A percentile compares a stretch with the other conserved stretches of the same genome.
Evolutionary conservation across 2,329 filamentous ascomycete species (phyloP).

Genomic region (Remersonia thermophila): DNA sequence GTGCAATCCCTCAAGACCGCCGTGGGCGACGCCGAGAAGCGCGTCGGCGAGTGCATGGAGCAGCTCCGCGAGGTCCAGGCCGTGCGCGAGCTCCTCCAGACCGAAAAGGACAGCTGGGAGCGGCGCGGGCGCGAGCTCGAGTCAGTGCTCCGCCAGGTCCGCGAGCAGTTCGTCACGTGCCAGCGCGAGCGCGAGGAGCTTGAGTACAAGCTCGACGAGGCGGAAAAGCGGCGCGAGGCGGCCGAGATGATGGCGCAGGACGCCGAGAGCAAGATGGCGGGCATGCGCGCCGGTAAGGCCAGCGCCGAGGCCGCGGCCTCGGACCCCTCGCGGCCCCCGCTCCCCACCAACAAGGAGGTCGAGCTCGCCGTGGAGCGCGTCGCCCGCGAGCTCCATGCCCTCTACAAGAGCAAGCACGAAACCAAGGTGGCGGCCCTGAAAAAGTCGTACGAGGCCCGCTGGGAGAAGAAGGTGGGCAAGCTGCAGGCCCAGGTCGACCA

Average conservation of each 20-base stretch:
- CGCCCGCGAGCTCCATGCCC: slow-evolving; percentile 78
- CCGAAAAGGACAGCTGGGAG: slow-evolving; percentile 75
- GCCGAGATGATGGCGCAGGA: slow-evolving; percentile 66
- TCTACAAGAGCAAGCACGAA: slow-evolving; percentile 97
- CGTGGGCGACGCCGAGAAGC: slow-evolving; percentile 79
- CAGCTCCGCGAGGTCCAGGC: slow-evolving; percentile 65
- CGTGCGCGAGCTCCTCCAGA: slow-evolving; percentile 56
- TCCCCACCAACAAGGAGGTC: slow-evolving; percentile 44
- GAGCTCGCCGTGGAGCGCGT: slow-evolving; percentile 82
- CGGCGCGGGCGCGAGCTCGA: slow-evolving; percentile 79
- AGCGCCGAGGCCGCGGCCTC: slow-evolving; percentile 25
- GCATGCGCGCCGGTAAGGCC: slow-evolving; percentile 52
- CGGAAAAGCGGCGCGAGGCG: slow-evolving; percentile 59
- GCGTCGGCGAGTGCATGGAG: slow-evolving; percentile 78
- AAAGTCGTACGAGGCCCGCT: slow-evolving; percentile 71
- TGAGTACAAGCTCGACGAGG: slow-evolving; percentile 61
- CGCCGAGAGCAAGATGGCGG: slow-evolving; percentile 62
- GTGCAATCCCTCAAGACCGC: slow-evolving; percentile 77
- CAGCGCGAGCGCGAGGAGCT: slow-evolving; percentile 76
- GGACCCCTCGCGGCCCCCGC: slow-evolving; percentile 23
- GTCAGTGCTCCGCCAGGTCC: slow-evolving; percentile 62
- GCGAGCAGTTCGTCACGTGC: slow-evolving; percentile 64
- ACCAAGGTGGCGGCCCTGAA: slow-evolving; percentile 87
- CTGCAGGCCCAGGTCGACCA: slow-evolving; percentile 61
- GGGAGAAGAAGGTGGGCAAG: slow-evolving; percentile 77